A percentile compares a stretch with the other conserved stretches of the same genome.
Conservation (phyloP, 139 green algal genomes). For the Chlorella vulgaris region DNA sequence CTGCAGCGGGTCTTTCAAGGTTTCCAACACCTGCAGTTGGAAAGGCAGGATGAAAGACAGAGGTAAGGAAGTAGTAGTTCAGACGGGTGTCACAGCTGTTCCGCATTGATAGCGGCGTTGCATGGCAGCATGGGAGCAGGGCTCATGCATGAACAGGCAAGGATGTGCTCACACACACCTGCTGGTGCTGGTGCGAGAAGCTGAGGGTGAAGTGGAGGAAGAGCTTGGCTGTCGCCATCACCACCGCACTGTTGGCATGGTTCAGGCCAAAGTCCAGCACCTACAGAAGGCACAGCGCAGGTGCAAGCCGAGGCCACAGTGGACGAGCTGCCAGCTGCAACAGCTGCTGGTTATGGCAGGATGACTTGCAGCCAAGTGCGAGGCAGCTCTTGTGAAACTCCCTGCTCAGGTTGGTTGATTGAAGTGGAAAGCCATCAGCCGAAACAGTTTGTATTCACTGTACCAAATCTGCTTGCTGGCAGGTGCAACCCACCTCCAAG, state of each 20-base stretch:
- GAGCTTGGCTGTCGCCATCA: constrained; percentile 88
- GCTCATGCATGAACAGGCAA: not conserved
- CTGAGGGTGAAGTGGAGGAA: constrained; percentile 92
- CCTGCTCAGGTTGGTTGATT: too few relatives aligned
- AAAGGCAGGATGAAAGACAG: not conserved
- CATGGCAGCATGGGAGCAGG: not conserved
- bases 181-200: constrained; percentile 87
- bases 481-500: constrained; percentile 88
- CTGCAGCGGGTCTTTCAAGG: constrained; percentile 87
- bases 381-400: too few relatives aligned
- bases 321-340: not conserved
- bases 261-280: constrained; percentile 92
- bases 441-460: too few relatives aligned
- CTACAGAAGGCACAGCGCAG: not conserved
- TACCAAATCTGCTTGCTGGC: too few relatives aligned
- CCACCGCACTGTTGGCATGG: constrained; percentile 89
- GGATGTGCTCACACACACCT: constrained; percentile 50
- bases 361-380: too few relatives aligned
- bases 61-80: too few relatives aligned
- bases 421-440: too few relatives aligned
- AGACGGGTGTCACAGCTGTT: too few relatives aligned
- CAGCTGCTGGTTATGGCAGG: too few relatives aligned
- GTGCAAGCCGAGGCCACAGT: not conserved
- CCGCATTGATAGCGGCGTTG: not conserved
- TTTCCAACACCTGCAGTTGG: constrained; percentile 86